phyloP scores from a whole-genome alignment of 306 rosid species.

The Trifolium pratense region DNA sequence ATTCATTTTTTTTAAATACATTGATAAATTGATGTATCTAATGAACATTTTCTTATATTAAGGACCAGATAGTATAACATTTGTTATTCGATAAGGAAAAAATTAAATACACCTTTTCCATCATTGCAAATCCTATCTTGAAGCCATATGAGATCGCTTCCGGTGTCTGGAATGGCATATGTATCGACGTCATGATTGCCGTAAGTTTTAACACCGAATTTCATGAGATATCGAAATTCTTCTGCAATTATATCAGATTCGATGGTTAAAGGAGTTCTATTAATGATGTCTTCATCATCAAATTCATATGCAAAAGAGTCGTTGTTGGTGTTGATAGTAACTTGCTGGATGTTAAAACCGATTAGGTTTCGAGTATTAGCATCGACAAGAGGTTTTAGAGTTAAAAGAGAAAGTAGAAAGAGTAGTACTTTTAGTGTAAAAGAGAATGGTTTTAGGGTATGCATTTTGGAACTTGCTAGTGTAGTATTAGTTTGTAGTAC shows the following conservation, averaged over 20 bases:
- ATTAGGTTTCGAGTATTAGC: not conserved
- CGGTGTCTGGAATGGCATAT: not conserved
- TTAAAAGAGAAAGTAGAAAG: not conserved
- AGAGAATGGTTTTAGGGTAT: not conserved
- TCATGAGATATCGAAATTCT: not conserved
- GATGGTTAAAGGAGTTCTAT: not conserved
- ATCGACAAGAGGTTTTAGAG: not conserved
- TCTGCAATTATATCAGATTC: not conserved
- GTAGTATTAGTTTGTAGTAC: slow-evolving; percentile 2
- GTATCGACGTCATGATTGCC: no score
- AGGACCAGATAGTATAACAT: no score
- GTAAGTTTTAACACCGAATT: not conserved
- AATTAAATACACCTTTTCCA: no score
- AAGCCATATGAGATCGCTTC: slow-evolving; percentile 12
- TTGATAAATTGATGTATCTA: no score
- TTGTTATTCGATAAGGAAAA: no score
- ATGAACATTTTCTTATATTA: no score
- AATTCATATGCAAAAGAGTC: not conserved
- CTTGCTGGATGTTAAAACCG: not conserved
- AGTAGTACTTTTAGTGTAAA: not conserved
- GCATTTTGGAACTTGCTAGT: not conserved
- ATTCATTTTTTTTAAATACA: no score
- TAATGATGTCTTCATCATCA: not conserved
- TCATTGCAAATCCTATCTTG: not conserved
- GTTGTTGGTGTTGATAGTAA: not conserved